Evolutionary conservation across 1,139 yeast species (phyloP).

Genomic region (Hansenula lynferdii): DNA sequence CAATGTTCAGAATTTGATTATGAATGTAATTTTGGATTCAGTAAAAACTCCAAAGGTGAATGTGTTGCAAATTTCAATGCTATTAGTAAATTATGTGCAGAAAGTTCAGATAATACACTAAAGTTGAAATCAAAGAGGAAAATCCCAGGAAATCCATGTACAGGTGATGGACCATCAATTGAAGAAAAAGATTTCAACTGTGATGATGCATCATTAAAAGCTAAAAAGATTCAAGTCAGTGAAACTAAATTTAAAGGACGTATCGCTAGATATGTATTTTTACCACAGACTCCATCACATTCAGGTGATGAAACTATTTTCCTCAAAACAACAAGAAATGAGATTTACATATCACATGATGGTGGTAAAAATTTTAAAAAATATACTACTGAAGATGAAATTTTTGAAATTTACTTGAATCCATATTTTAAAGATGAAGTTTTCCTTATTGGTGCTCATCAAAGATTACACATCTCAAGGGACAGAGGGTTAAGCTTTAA

Average conservation of each 20-base stretch:
- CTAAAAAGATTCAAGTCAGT: constrained; percentile 15
- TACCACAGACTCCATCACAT: constrained; percentile 30
- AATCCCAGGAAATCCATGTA: constrained; percentile 49
- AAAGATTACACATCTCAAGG: constrained; percentile 48
- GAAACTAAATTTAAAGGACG: constrained; percentile 35
- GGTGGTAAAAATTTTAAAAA: constrained; percentile 64
- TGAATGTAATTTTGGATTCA: constrained; percentile 68
- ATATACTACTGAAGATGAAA: constrained; percentile 41
- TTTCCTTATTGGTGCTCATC: constrained; percentile 49
- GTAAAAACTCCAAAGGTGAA: constrained; percentile 34
- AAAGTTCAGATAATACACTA: constrained; percentile 25
- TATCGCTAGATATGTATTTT: constrained; percentile 52
- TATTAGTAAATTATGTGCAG: constrained; percentile 22
- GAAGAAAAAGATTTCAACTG: constrained; percentile 26
- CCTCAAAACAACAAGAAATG: constrained; percentile 46
- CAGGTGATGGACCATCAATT: constrained; percentile 9
- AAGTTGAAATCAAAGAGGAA: constrained; percentile 25
- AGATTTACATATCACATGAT: constrained; percentile 64
- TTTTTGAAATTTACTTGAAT: constrained; percentile 56
- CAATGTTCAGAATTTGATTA: constrained; percentile 61
- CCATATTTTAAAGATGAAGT: constrained; percentile 59
- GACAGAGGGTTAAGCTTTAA: constrained; percentile 65
- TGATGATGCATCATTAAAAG: constrained; percentile 9
- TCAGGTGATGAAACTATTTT: constrained; percentile 66
- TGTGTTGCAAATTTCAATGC: constrained; percentile 48